These are phyloP conservation scores for Ceratopteris richardii DNA, from an alignment of 75 land plant genomes.

Conservation along the genomic window DNA sequence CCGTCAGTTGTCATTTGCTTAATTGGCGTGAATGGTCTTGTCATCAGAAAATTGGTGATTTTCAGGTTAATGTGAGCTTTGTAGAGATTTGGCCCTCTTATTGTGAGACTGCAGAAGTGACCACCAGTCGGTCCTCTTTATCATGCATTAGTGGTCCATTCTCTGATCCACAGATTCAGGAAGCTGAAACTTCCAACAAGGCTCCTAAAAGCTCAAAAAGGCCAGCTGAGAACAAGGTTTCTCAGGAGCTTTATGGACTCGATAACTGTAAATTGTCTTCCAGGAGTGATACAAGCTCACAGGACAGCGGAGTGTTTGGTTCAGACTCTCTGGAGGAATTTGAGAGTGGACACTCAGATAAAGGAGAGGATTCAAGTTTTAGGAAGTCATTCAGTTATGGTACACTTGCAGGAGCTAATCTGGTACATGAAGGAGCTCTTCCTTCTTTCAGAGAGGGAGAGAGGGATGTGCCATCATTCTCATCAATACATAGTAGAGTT, in stretches of 20 bases:
- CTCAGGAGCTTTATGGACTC: slow-evolving; percentile 4
- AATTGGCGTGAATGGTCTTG: background rate
- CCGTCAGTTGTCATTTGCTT: background rate
- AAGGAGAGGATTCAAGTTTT: slow-evolving; percentile 27
- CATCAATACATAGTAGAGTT: slow-evolving; percentile 33
- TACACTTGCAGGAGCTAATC: slow-evolving; percentile 57
- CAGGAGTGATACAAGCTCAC: slow-evolving; percentile 41
- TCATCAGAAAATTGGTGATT: background rate
- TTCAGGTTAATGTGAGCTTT: slow-evolving; percentile 47
- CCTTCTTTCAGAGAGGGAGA: slow-evolving; percentile 21
- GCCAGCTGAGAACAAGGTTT: slow-evolving; percentile 3
- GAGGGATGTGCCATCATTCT: background rate
- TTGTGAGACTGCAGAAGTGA: slow-evolving; percentile 38
- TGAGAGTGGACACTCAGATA: slow-evolving; percentile 38
- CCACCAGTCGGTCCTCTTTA: slow-evolving; percentile 35
- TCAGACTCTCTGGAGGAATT: slow-evolving; percentile 56
- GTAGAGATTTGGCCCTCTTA: slow-evolving; percentile 39
- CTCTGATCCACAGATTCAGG: background rate
- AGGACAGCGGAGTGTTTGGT: slow-evolving; percentile 39
- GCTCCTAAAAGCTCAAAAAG: background rate
- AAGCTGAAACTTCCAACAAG: background rate
- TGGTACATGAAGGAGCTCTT: slow-evolving; percentile 44
- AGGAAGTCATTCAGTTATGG: slow-evolving; percentile 75
- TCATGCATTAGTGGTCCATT: slow-evolving; percentile 31
- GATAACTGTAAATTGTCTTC: slow-evolving; percentile 29